phyloP scores from a whole-genome alignment of 805 yeast species.

The Teunomyces stri region DNA sequence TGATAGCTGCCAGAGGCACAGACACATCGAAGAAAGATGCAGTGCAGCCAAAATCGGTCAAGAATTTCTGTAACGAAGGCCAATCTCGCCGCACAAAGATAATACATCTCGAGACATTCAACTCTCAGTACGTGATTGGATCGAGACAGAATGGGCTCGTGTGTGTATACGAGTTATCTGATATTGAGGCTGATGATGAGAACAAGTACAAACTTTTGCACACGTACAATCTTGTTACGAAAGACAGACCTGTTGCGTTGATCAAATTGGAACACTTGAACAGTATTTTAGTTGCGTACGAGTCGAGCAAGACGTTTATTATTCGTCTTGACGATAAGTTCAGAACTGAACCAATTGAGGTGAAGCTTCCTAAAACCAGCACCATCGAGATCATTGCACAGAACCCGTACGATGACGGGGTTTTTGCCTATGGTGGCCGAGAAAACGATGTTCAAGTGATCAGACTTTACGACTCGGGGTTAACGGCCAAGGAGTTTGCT shows the following conservation, averaged over 20 bases:
- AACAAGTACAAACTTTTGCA: slow-evolving; percentile 40
- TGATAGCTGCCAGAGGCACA: slow-evolving; percentile 63
- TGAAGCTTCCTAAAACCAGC: slow-evolving; percentile 37
- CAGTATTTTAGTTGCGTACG: slow-evolving; percentile 44
- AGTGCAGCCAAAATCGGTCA: slow-evolving; percentile 58
- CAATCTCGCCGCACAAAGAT: slow-evolving; percentile 33
- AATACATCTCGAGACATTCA: slow-evolving; percentile 27
- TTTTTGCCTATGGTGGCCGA: slow-evolving; percentile 84
- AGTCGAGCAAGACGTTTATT: slow-evolving; percentile 42
- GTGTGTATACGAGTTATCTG: slow-evolving; percentile 34
- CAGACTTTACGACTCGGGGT: slow-evolving; percentile 29
- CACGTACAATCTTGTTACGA: slow-evolving; percentile 21
- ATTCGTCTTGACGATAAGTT: slow-evolving; percentile 32
- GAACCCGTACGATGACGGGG: slow-evolving; percentile 47
- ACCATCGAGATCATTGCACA: slow-evolving; percentile 48
- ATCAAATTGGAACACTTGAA: slow-evolving; percentile 26
- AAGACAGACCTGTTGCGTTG: slow-evolving; percentile 34
- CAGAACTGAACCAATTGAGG: slow-evolving; percentile 27
- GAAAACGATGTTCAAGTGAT: slow-evolving; percentile 67
- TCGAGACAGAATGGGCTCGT: slow-evolving; percentile 44
- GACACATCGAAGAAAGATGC: slow-evolving; percentile 76
- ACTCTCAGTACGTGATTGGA: slow-evolving; percentile 37
- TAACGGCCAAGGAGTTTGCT: slow-evolving; percentile 15
- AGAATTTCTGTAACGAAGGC: slow-evolving; percentile 32
- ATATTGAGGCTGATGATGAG: slow-evolving; percentile 20